phyloP scores from a whole-genome alignment of 192 early-diverging fungal species.

The Mortierella hygrophila region DNA sequence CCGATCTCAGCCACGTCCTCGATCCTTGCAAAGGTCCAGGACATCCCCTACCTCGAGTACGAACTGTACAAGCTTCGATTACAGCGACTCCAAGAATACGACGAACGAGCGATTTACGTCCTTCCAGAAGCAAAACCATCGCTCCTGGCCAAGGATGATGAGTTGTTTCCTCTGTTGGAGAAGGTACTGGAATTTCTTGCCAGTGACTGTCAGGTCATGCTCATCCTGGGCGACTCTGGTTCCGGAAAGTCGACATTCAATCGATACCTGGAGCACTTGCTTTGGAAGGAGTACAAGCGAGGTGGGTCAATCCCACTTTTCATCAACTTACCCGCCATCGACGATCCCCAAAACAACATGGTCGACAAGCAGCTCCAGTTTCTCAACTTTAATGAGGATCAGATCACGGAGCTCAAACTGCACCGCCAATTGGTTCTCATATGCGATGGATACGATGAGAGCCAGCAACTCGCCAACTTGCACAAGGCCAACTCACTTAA shows the following conservation, averaged over 20 bases:
- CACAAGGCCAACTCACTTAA: neutral
- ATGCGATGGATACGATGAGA: constrained; percentile 6
- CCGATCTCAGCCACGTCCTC: neutral
- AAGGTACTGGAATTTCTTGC: neutral
- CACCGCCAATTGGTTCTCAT: neutral
- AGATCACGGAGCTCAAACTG: neutral
- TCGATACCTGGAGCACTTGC: neutral
- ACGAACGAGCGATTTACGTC: neutral
- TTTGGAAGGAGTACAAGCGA: neutral
- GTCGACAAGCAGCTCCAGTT: neutral
- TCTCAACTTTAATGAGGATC: neutral
- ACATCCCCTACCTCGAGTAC: neutral
- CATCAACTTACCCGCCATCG: neutral
- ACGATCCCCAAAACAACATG: neutral
- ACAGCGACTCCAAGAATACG: neutral
- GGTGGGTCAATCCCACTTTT: neutral
- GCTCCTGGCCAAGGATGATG: neutral
- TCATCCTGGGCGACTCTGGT: neutral
- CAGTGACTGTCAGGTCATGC: neutral
- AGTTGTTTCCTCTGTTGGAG: neutral
- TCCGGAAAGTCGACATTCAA: constrained; percentile 4
- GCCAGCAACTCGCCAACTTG: neutral
- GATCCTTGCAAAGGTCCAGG: neutral
- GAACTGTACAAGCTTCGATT: neutral
- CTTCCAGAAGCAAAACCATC: neutral